A percentile compares a stretch with the other conserved stretches of the same genome.
Conservation (phyloP, 768 basidiomycete genomes). For the Boletus rex-veris region DNA sequence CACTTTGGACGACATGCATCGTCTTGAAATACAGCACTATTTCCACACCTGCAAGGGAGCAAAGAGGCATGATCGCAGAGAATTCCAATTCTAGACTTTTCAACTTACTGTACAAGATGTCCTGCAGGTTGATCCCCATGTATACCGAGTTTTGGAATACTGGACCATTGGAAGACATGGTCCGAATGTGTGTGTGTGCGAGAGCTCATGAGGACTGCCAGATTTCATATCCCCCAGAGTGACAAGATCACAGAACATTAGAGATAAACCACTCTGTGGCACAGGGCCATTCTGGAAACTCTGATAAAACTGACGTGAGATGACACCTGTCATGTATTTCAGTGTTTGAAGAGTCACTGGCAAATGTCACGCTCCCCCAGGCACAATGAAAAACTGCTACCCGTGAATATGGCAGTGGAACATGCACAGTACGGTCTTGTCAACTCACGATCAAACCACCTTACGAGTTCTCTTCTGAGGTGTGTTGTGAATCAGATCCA, state of each 20-base stretch:
- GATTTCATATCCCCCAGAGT: slow-evolving; percentile 6
- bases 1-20: slow-evolving; percentile 6
- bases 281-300: not conserved
- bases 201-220: too few relatives aligned
- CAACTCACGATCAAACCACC: too few relatives aligned
- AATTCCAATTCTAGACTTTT: too few relatives aligned
- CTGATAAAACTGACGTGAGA: not conserved
- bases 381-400: too few relatives aligned
- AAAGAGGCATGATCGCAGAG: not conserved
- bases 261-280: too few relatives aligned
- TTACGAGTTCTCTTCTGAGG: not conserved
- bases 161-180: slow-evolving; percentile 19
- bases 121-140: slow-evolving; percentile 22
- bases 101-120: slow-evolving; percentile 25
- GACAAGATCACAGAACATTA: not conserved
- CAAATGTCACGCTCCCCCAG: too few relatives aligned
- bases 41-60: slow-evolving; percentile 17
- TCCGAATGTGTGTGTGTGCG: not conserved
- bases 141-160: slow-evolving; percentile 23
- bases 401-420: too few relatives aligned
- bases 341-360: too few relatives aligned
- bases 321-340: not conserved
- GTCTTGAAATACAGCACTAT: slow-evolving; percentile 25
- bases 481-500: too few relatives aligned
- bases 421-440: too few relatives aligned